A percentile compares a stretch with the other conserved stretches of the same genome.
Evolutionary conservation across 1,139 yeast species (phyloP).

Genomic region (Yamadazyma mexicana): DNA sequence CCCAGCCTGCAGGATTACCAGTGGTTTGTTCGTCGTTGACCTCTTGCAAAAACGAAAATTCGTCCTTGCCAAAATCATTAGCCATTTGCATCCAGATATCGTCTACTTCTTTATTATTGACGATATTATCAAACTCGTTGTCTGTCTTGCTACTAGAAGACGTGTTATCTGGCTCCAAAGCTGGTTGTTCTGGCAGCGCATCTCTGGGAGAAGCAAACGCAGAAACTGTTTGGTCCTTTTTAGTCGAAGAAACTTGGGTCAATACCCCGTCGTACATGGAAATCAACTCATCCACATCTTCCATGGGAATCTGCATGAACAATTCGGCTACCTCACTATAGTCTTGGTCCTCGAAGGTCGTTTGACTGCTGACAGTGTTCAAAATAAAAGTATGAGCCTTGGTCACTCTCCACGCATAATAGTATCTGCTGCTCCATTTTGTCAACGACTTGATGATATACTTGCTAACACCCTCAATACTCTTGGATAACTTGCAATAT

Average conservation of each 20-base stretch:
- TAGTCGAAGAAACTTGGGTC: constrained; percentile 5
- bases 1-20: too few species aligned
- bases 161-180: constrained; percentile 7
- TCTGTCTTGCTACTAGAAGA: constrained; percentile 12
- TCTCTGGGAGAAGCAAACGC: too few species aligned
- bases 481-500: constrained; percentile 20
- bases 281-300: constrained; percentile 14
- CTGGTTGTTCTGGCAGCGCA: too few species aligned
- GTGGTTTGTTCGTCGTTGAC: not conserved
- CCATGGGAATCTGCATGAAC: constrained; percentile 4
- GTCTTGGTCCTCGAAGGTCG: constrained; percentile 19
- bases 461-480: constrained; percentile 20
- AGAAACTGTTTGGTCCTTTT: too few species aligned
- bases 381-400: constrained; percentile 35
- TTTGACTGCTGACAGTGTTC: constrained; percentile 21
- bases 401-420: constrained; percentile 45
- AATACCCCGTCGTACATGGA: constrained; percentile 9
- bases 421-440: constrained; percentile 36
- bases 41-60: not conserved
- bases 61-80: constrained; percentile 4
- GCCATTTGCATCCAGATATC: constrained; percentile 37
- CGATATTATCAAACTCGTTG: constrained; percentile 20
- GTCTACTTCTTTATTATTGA: constrained; percentile 36
- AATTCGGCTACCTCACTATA: constrained; percentile 4
- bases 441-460: constrained; percentile 26